Conservation (phyloP, 352 stramenopile genomes). For the Phytophthora boehmeriae region DNA sequence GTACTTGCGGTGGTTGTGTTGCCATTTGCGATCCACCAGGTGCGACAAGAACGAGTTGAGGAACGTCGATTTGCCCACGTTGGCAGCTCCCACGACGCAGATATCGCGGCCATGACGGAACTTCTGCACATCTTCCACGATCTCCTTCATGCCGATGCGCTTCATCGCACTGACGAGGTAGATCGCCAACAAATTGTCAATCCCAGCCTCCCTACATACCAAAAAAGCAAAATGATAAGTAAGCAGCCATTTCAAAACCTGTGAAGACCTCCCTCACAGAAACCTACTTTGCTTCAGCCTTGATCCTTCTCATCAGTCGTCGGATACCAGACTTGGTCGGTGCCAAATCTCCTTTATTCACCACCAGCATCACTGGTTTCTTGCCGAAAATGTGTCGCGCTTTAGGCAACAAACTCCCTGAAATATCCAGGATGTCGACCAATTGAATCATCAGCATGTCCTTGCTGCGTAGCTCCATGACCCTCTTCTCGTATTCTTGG, state of each 20-base stretch:
- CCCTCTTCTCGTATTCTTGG: conserved; percentile 87
- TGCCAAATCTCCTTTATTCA: conserved; percentile 92
- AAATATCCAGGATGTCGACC: conserved; percentile 93
- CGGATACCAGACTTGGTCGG: conserved; percentile 83
- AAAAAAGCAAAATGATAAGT: conserved; percentile 1
- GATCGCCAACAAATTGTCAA: conserved; percentile 82
- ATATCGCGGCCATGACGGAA: conserved; percentile 82
- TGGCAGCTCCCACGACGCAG: conserved; percentile 91
- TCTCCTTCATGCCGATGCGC: conserved; percentile 86
- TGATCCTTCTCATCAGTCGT: conserved; percentile 82
- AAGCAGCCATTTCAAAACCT: conserved; percentile 1
- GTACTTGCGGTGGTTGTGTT: conserved; percentile 88
- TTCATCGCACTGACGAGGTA: conserved; percentile 89
- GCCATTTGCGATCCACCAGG: conserved; percentile 82
- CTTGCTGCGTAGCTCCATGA: conserved; percentile 84
- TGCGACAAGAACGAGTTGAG: conserved; percentile 91
- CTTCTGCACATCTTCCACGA: conserved; percentile 83
- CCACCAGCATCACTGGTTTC: conserved; percentile 89
- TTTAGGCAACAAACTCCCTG: conserved; percentile 87
- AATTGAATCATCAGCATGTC: conserved; percentile 93
- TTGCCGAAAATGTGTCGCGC: conserved; percentile 87
- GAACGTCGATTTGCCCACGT: conserved; percentile 94
- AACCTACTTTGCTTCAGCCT: conserved; percentile 69
- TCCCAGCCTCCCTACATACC: conserved; percentile 52
- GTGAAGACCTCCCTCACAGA: not conserved